These are phyloP conservation scores for Pythium periplocum DNA, from an alignment of 352 stramenopile genomes.

Conservation along the genomic window DNA sequence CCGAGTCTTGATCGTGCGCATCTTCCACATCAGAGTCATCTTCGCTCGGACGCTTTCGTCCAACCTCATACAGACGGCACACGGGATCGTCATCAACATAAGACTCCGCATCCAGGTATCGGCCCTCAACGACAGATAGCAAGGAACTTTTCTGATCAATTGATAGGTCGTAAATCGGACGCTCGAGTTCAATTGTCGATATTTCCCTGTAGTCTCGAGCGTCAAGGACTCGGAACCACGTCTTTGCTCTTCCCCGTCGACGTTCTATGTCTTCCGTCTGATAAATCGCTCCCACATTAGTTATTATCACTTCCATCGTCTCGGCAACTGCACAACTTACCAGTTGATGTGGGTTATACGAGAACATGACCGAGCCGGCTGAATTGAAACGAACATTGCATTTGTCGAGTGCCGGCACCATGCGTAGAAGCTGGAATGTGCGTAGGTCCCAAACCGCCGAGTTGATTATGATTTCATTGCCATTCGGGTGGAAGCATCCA, in stretches of 20 bases:
- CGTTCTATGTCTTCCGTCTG: conserved; percentile 55
- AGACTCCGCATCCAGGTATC: conserved; percentile 55
- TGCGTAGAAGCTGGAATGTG: conserved; percentile 77
- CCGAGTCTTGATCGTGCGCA: conserved; percentile 46
- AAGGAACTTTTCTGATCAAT: conserved; percentile 62
- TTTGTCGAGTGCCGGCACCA: conserved; percentile 85
- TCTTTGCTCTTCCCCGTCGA: conserved; percentile 65
- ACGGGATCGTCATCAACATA: conserved; percentile 70
- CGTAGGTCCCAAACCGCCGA: conserved; percentile 87
- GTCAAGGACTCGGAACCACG: conserved; percentile 82
- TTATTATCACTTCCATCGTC: not conserved
- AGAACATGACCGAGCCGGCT: conserved; percentile 69
- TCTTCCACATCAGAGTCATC: conserved; percentile 87
- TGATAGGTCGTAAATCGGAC: conserved; percentile 66
- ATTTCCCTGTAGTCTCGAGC: conserved; percentile 82
- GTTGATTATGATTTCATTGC: conserved; percentile 88
- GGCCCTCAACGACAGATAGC: conserved; percentile 67
- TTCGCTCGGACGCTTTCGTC: conserved; percentile 76
- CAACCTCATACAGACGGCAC: conserved; percentile 85
- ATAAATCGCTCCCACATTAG: too few relatives aligned
- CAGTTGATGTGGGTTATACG: conserved; percentile 70
- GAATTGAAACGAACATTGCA: conserved; percentile 74
- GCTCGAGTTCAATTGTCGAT: conserved; percentile 74
- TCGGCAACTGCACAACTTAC: conserved; percentile 20
- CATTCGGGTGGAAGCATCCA: conserved; percentile 82